Percentiles rank a stretch among this genome's conserved stretches.
Conservation (phyloP, 768 basidiomycete genomes). For the Hygrocybe punicea region DNA sequence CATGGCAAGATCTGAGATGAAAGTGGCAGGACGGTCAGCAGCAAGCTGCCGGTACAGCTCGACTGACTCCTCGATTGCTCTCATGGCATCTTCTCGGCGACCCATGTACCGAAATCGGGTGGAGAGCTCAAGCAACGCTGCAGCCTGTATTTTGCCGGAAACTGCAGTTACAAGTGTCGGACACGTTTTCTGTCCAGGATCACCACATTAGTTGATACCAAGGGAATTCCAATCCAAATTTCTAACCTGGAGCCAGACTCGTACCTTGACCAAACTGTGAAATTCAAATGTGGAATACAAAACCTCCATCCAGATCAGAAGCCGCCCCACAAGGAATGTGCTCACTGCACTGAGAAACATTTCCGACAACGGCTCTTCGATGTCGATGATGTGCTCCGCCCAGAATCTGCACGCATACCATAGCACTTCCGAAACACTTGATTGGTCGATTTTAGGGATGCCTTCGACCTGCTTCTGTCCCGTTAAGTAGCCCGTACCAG, state of each 20-base stretch:
- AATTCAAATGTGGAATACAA: not conserved
- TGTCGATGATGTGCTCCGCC: conserved; percentile 4
- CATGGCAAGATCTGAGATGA: too few relatives aligned
- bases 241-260: not conserved
- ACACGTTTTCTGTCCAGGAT: not conserved
- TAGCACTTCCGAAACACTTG: not conserved
- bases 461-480: not conserved
- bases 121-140: not conserved
- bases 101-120: not conserved
- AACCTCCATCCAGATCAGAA: not conserved
- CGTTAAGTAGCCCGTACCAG: not conserved
- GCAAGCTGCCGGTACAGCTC: not conserved
- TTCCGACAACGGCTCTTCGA: not conserved
- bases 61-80: not conserved
- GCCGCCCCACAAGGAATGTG: not conserved
- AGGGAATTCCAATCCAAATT: not conserved
- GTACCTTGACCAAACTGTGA: not conserved
- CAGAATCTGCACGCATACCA: conserved; percentile 8
- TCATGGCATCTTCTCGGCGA: not conserved
- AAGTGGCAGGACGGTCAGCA: too few relatives aligned
- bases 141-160: not conserved
- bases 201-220: not conserved
- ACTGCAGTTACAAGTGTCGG: not conserved
- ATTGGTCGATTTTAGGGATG: conserved; percentile 1
- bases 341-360: not conserved